Evolutionary conservation across 1,284 basidiomycete genomes (phyloP).

Genomic region (Takashimella tepidaria): DNA sequence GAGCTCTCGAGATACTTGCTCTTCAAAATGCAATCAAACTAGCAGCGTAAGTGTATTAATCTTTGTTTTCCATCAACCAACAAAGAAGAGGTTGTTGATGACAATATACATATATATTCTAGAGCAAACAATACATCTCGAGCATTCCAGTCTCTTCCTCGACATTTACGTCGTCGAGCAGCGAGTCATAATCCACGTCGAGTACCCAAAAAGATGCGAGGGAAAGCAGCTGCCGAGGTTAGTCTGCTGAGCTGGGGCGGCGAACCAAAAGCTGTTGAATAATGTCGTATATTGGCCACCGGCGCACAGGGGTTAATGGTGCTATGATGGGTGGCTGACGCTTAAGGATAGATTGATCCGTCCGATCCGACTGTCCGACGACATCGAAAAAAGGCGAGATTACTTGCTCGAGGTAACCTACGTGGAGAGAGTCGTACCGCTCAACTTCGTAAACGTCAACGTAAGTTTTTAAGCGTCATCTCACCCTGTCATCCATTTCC

Average conservation of each 20-base stretch:
- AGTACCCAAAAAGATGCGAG: constrained; percentile 72
- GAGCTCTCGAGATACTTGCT: constrained; percentile 78
- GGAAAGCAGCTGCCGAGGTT: constrained; percentile 76
- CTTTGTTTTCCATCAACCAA: not conserved
- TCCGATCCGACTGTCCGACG: constrained; percentile 57
- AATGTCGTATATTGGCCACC: too few relatives aligned
- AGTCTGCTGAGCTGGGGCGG: too few relatives aligned
- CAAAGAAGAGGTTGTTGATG: not conserved
- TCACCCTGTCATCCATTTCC: too few relatives aligned
- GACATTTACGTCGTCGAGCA: constrained; percentile 79
- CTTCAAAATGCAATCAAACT: constrained; percentile 79
- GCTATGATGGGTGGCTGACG: too few relatives aligned
- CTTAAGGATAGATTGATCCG: constrained; percentile 83
- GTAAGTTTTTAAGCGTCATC: constrained; percentile 13
- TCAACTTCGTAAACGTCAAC: constrained; percentile 32
- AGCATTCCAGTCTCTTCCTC: constrained; percentile 83
- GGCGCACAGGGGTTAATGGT: not conserved
- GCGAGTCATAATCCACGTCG: constrained; percentile 87
- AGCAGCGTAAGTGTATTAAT: constrained; percentile 55
- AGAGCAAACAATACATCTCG: constrained; percentile 61
- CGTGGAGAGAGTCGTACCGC: constrained; percentile 30
- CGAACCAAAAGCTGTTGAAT: not conserved
- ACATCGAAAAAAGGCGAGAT: constrained; percentile 48
- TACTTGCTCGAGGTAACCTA: constrained; percentile 30
- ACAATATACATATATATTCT: constrained; percentile 5